Evolutionary conservation across 148 eudicot genomes (phyloP).

Genomic region (Persicaria maculosa): DNA sequence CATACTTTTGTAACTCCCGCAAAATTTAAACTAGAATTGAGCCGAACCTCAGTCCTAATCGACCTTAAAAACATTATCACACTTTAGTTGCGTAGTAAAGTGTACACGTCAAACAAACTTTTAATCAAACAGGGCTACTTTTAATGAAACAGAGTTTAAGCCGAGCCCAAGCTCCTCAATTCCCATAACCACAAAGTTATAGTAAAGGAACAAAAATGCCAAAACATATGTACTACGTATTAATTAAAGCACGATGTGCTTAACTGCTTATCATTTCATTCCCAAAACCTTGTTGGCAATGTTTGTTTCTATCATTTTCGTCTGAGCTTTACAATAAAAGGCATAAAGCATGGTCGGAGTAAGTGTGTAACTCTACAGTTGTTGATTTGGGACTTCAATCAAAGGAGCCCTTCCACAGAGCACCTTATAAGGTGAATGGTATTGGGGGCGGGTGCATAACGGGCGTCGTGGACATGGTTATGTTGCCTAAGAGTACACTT

Average conservation of each 20-base stretch:
- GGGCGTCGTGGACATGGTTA: slow-evolving; percentile 53
- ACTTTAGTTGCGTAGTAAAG: too few relatives aligned
- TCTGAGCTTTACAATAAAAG: slow-evolving; percentile 7
- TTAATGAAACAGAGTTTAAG: too few relatives aligned
- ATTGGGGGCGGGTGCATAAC: slow-evolving; percentile 46
- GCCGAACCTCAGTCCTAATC: too few relatives aligned
- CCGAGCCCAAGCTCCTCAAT: too few relatives aligned
- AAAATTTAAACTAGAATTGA: too few relatives aligned
- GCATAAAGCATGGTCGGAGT: slow-evolving; percentile 2
- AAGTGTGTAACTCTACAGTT: neutral
- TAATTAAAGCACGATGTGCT: neutral
- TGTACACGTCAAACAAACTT: too few relatives aligned
- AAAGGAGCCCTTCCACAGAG: neutral
- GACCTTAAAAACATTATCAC: too few relatives aligned
- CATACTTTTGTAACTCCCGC: too few relatives aligned
- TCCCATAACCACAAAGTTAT: too few relatives aligned
- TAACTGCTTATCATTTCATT: neutral
- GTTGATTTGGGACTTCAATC: neutral
- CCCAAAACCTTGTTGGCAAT: neutral
- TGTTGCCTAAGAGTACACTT: slow-evolving; percentile 43
- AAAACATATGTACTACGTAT: too few relatives aligned
- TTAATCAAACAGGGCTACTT: too few relatives aligned
- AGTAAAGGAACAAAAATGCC: too few relatives aligned
- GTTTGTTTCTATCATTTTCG: neutral
- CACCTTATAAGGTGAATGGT: slow-evolving; percentile 46